Conservation (phyloP, 2,329 filamentous ascomycete species). For the Aspergillus hortae region DNA sequence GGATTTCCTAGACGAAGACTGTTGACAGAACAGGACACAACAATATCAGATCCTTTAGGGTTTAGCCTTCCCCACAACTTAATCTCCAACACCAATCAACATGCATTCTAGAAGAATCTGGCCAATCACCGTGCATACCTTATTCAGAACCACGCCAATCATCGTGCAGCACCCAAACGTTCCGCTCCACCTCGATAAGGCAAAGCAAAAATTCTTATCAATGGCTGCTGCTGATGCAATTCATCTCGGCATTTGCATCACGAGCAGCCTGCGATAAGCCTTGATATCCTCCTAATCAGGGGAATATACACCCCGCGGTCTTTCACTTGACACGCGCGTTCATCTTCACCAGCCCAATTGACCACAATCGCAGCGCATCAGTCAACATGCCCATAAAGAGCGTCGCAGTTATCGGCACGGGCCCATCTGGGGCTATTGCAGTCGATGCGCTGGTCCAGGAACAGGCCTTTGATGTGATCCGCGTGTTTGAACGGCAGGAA, state of each 20-base stretch:
- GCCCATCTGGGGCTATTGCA: conserved; percentile 58
- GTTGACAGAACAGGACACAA: no score
- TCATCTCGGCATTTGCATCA: conserved; percentile 7
- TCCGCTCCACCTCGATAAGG: no score
- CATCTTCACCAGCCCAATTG: no score
- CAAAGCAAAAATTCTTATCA: not conserved
- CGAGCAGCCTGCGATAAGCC: not conserved
- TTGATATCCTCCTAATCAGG: no score
- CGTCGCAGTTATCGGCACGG: conserved; percentile 60
- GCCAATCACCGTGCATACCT: conserved; percentile 40
- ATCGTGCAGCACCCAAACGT: not conserved
- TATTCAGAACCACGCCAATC: conserved; percentile 22
- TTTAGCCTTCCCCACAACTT: no score
- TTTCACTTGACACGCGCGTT: no score
- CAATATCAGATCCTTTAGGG: no score
- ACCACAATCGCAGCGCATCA: no score
- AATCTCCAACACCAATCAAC: no score
- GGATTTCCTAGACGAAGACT: no score
- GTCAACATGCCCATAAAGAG: conserved; percentile 25
- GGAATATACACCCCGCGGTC: no score
- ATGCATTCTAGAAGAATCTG: conserved; percentile 19
- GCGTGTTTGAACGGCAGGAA: conserved; percentile 61
- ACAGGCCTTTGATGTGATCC: conserved; percentile 55
- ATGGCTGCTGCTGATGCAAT: conserved; percentile 11
- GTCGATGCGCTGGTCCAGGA: conserved; percentile 60